Evolutionary conservation across 768 basidiomycete genomes (phyloP), one percentile per base, ranked within the genome.

Genomic region (Filobasidium wieringae): DNA sequence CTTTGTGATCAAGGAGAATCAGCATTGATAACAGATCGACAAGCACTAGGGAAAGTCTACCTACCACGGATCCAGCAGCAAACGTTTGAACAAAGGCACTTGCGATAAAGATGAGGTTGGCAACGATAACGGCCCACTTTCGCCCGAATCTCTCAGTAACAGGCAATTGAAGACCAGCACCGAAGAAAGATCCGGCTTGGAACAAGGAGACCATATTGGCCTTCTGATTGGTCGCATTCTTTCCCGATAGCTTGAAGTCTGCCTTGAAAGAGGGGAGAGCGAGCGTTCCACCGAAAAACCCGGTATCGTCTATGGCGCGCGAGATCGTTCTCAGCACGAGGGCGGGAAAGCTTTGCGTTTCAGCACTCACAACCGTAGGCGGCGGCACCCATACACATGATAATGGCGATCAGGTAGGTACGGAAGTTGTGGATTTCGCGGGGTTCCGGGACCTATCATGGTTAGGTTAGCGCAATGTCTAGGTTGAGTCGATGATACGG

Each of bases 151-250:
- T 56, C 43, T 66, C 63, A 29, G 63, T 64, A 52, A 66, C 54
- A 34, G 61, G 61, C 40, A 62, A 43, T 55, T 66, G 65, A 11
- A 60, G n/a, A 14, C 58, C 58, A 19, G 65, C 63, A 24, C 65
- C 65, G 31, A 66, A 66, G 65, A 66, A 66, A 7, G 61, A 64
- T n/a, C 66, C 64, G 14, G 54, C 66, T 31, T 67, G 66, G 62
- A 67, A 67, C 47, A 65, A 59, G 8, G 66, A 67, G 41, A 67
- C 66, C 26, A 67, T 40, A 47, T 67, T 64, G 31, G 63, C 59
- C 31, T 54, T 49, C 9, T 43, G 41, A 19, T 26, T 40, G 32
- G 37, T 30, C 22, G 31, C 24, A 8, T 33, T 19, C 15, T 82
- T 50, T 31, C 9, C 37, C 15, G 29, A 12, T 30, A 63, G 30